Percentiles rank a stretch among this genome's conserved stretches.
Conservation (phyloP, 495 filamentous ascomycete genomes). For the Mytilinidion resinicola region DNA sequence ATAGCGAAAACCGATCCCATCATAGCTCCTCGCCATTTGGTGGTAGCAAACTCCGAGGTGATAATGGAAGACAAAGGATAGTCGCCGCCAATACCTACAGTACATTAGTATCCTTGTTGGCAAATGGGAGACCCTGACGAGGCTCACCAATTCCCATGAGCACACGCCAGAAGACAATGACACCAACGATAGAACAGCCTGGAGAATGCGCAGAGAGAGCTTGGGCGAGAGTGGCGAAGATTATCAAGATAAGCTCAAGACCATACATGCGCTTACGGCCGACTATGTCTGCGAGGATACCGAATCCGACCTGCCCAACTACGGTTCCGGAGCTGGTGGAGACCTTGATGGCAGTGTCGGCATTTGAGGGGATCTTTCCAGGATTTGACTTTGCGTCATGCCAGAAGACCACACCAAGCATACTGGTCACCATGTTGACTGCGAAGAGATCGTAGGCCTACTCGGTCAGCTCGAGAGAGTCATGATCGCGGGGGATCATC, state of each 20-base stretch:
- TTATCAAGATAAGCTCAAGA: conserved; percentile 81
- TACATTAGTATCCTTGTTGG: conserved; percentile 1
- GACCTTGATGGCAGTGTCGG: conserved; percentile 79
- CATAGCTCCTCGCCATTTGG: conserved; percentile 81
- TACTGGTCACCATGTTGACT: conserved; percentile 53
- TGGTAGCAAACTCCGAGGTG: conserved; percentile 76
- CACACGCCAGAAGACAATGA: conserved; percentile 86
- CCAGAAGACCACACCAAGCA: conserved; percentile 72
- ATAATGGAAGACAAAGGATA: conserved; percentile 83
- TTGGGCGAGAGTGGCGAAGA: conserved; percentile 75
- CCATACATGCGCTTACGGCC: conserved; percentile 85
- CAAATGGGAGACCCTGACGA: not conserved
- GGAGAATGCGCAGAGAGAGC: conserved; percentile 61
- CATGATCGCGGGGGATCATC: too few species aligned
- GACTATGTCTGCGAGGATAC: conserved; percentile 70
- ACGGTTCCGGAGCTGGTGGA: conserved; percentile 84
- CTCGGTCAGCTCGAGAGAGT: too few species aligned
- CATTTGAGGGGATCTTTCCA: conserved; percentile 49
- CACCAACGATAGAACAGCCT: conserved; percentile 63
- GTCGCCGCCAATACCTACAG: conserved; percentile 72
- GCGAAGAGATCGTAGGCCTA: conserved; percentile 69
- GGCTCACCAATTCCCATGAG: conserved; percentile 51
- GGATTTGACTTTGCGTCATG: conserved; percentile 38
- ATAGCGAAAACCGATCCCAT: conserved; percentile 83
- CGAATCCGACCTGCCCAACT: conserved; percentile 77